Evolutionary conservation across 257 asterid genomes (phyloP), one percentile per base, ranked within the genome.

Genomic region (Mentha longifolia): DNA sequence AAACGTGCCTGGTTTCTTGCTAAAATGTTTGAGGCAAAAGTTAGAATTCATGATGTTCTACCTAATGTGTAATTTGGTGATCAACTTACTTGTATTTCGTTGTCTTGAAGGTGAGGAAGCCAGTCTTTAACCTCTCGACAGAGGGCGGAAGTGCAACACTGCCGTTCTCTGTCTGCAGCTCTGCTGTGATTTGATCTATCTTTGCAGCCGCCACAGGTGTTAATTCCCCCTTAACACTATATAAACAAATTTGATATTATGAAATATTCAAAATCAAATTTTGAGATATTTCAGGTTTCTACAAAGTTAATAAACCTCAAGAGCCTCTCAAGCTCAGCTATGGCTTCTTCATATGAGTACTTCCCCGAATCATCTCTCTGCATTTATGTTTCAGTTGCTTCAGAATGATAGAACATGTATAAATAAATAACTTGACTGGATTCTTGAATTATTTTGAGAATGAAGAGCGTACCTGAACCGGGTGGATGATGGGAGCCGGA

Each of bases 311-410:
- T 73, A 37, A 73, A 93, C 97, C 92, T 93, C 77, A 90, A 85
- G 57, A 90, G 95, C 80, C 87, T 86, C 73, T 82, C 76, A 52
- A 93, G 97, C 71, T 71, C 93, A 60, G 80, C 85, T 68, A 93
- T 80, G 86, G 97, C 96, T 56, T 83, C 87, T 85, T 85, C 95
- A 65, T 83, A 82, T 10, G 91, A 66, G 42, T 84, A 84, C 22
- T 84, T 83, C 5, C 82, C 85, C 94, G 85, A 81, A 39, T 89
- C 92, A 77, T 87, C 91, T 79, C 78, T 87, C 98, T 93, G 95
- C 83, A 81, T 33, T 2, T 35, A 65, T 2, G 73, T 59, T 20
- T 59, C 51, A 58, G 59, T 35, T 46, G 17, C 37, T 31, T 74
- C 55, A 74, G 75, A 42, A 39, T 76, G 13, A 30, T 7, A 50